Evolutionary conservation across 345 rosid species (phyloP).

Genomic region (Leavenworthia alabamica): DNA sequence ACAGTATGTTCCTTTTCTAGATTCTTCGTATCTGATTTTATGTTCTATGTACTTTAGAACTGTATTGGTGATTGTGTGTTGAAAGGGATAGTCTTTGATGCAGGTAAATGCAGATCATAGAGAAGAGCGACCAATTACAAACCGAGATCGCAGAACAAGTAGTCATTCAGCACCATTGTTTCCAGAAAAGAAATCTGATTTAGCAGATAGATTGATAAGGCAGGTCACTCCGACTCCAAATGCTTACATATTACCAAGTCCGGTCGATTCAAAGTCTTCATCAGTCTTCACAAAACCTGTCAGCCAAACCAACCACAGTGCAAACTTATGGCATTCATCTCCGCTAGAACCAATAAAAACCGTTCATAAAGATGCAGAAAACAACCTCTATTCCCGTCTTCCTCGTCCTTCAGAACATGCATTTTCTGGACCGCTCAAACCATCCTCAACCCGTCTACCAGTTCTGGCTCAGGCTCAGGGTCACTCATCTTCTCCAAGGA

Average conservation of each 20-base stretch:
- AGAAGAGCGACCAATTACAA: constrained; percentile 10
- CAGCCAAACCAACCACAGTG: constrained; percentile 32
- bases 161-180: constrained; percentile 88
- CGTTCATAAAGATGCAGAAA: constrained; percentile 34
- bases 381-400: constrained; percentile 37
- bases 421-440: constrained; percentile 70
- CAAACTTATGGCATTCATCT: constrained; percentile 57
- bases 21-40: not conserved
- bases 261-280: constrained; percentile 45
- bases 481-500: constrained; percentile 57
- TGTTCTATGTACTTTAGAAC: not conserved
- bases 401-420: constrained; percentile 71
- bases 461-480: constrained; percentile 7
- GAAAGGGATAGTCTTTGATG: not conserved
- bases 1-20: constrained; percentile 43
- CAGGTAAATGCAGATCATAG: constrained; percentile 18
- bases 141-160: constrained; percentile 34
- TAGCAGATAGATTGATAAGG: constrained; percentile 41
- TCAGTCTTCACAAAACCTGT: constrained; percentile 40
- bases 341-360: constrained; percentile 72
- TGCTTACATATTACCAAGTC: constrained; percentile 79
- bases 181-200: constrained; percentile 56
- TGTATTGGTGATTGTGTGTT: not conserved
- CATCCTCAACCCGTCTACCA: constrained; percentile 39
- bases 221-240: constrained; percentile 41